Base-by-base conservation (phyloP, 1,139 yeast species). In the Protomyces gravidus region DNA sequence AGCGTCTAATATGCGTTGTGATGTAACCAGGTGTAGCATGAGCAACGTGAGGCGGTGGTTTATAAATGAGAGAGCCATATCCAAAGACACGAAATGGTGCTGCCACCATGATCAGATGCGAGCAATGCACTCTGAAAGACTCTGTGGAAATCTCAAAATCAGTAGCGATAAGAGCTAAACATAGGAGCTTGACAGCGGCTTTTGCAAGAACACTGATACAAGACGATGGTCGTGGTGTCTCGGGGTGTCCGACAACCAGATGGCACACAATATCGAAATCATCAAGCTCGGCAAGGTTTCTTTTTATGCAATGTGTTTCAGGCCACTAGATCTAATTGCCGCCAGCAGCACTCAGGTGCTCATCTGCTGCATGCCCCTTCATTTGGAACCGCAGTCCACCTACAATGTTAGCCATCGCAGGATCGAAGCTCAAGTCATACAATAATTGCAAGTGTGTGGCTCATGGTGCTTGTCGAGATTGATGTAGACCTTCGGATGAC, bases 41-140 rank as follows among this genome's bases (percentile, higher is more conserved):
- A 50, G 78, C 78, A 19, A 80, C 77, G 62, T 82, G 81, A 23
- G 95, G 92, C 0, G 97, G 97, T 0, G 96, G 97, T 68, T 89
- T 90, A 77, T 86, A 90, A 26, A 90, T 83, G 59, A 90, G 75
- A 0, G 96, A 86, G 0, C 97, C 97, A 68, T 90, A 90, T 2
- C 97, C 97, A 26, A 89, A 84, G 17, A 90, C 58, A 17, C 36
- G 46, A 9, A 45, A 33, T 15, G 58, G 33, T 13, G 46, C n/a
- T 5, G 50, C 23, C 13, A 21, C 30, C 5, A 40, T 46, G 27
- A n/a, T n/a, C n/a, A n/a, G n/a, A n/a, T n/a, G n/a, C n/a, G n/a
- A n/a, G n/a, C n/a, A n/a, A n/a, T n/a, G n/a, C n/a, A n/a, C n/a
- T n/a, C n/a, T n/a, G n/a, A n/a, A n/a, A n/a, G n/a, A n/a, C n/a